phyloP scores from a whole-genome alignment of 2,329 filamentous ascomycete genomes.

The Ceratocystiopsis minuta region DNA sequence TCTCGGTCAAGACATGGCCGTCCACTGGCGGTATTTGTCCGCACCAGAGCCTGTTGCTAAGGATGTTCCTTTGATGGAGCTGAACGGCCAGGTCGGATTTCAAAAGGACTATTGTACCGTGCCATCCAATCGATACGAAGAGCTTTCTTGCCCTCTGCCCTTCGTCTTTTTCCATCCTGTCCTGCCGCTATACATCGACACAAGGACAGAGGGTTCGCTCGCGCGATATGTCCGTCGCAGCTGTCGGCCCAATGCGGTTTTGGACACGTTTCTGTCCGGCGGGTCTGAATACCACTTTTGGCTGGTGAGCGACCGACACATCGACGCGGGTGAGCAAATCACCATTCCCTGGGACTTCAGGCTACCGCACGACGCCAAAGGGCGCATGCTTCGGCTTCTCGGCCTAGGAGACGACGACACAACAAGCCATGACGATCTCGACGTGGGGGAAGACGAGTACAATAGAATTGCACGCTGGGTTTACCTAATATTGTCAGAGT shows the following conservation, averaged over 20 bases:
- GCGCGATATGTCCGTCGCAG: slow-evolving; percentile 84
- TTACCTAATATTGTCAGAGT: slow-evolving; percentile 52
- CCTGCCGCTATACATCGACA: slow-evolving; percentile 85
- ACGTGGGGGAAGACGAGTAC: slow-evolving; percentile 42
- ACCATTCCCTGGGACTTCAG: slow-evolving; percentile 52
- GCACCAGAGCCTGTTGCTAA: slow-evolving; percentile 34
- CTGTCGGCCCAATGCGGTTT: slow-evolving; percentile 72
- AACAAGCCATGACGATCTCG: slow-evolving; percentile 28
- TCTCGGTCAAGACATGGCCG: slow-evolving; percentile 30
- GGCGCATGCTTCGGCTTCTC: slow-evolving; percentile 38
- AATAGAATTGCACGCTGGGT: slow-evolving; percentile 45
- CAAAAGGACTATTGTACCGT: slow-evolving; percentile 55
- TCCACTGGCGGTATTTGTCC: slow-evolving; percentile 53
- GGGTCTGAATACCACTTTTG: slow-evolving; percentile 78
- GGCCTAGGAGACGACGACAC: slow-evolving; percentile 44
- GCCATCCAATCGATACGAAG: slow-evolving; percentile 47
- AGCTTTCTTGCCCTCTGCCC: slow-evolving; percentile 45
- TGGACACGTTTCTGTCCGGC: slow-evolving; percentile 72
- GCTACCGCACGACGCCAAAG: slow-evolving; percentile 34
- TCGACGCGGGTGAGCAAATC: slow-evolving; percentile 45
- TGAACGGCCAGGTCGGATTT: slow-evolving; percentile 61
- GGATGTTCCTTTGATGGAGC: slow-evolving; percentile 43
- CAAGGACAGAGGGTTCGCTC: slow-evolving; percentile 66
- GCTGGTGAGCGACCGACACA: slow-evolving; percentile 66
- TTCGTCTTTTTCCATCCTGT: slow-evolving; percentile 79